phyloP scores from a whole-genome alignment of 2,329 filamentous ascomycete genomes.

The Verticillium isaacii region DNA sequence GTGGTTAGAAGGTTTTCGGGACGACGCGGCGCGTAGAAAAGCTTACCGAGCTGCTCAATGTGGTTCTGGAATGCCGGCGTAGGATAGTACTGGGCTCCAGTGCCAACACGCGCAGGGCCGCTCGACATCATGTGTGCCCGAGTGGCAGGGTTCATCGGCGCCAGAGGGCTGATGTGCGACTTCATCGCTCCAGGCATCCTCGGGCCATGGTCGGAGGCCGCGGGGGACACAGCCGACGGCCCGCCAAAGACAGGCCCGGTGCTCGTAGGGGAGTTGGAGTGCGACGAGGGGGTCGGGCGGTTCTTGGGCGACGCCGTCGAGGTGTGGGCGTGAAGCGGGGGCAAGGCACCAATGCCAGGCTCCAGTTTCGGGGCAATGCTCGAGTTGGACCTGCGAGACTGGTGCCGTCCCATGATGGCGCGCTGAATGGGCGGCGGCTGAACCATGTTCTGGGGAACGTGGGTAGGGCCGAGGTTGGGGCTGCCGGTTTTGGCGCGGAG shows the following conservation, averaged over 20 bases:
- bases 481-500: constrained; percentile 88
- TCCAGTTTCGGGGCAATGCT: constrained; percentile 73
- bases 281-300: constrained; percentile 78
- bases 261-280: constrained; percentile 54
- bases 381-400: constrained; percentile 65
- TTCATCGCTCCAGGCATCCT: constrained; percentile 33
- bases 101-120: constrained; percentile 29
- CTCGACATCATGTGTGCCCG: constrained; percentile 27
- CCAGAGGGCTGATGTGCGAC: constrained; percentile 28
- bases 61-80: constrained; percentile 84
- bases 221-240: constrained; percentile 36
- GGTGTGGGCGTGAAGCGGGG: constrained; percentile 39
- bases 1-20: constrained; percentile 57
- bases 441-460: constrained; percentile 63
- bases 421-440: constrained; percentile 75
- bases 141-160: constrained; percentile 20
- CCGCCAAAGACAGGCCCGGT: constrained; percentile 36
- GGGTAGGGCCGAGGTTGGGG: constrained; percentile 69
- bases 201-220: constrained; percentile 41
- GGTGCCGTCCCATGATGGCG: constrained; percentile 76
- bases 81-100: constrained; percentile 63
- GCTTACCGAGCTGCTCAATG: constrained; percentile 92
- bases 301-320: constrained; percentile 64
- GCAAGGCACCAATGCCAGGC: constrained; percentile 41
- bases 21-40: constrained; percentile 50